These are phyloP conservation scores for Aquanectria penicillioides DNA, from an alignment of 2,329 filamentous ascomycete species.

Conservation along the genomic window DNA sequence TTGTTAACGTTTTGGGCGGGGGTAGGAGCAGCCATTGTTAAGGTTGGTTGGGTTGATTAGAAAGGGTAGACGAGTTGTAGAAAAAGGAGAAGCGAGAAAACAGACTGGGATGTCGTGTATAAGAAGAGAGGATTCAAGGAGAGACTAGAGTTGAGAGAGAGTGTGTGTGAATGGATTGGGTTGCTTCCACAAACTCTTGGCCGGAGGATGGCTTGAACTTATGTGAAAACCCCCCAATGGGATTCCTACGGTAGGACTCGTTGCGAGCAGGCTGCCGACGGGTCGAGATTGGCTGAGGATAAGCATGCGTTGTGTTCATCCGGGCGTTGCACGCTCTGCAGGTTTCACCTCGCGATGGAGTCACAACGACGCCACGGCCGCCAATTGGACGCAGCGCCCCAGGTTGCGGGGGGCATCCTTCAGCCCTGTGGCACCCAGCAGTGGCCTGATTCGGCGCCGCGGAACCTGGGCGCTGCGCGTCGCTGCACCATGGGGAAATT, in stretches of 20 bases:
- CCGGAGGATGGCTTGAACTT: slow-evolving; percentile 11
- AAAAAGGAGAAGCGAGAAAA: slow-evolving; percentile 13
- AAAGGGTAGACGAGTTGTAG: not conserved
- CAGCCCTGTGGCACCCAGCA: slow-evolving; percentile 35
- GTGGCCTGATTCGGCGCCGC: slow-evolving; percentile 33
- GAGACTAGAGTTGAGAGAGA: slow-evolving; percentile 7
- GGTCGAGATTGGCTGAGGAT: slow-evolving; percentile 1
- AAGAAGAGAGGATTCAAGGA: slow-evolving; percentile 19
- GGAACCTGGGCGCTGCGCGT: not conserved
- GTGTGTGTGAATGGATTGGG: not conserved
- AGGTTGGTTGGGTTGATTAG: not conserved
- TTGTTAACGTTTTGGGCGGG: slow-evolving; percentile 30
- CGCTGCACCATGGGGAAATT: not conserved
- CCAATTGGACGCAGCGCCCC: not conserved
- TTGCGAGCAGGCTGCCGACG: not conserved
- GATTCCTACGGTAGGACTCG: not conserved
- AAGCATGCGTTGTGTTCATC: slow-evolving; percentile 23
- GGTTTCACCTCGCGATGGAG: not conserved
- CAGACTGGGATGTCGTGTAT: slow-evolving; percentile 5
- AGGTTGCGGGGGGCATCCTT: slow-evolving; percentile 21
- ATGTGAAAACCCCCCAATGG: slow-evolving; percentile 8
- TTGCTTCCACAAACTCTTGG: not conserved
- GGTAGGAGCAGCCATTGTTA: slow-evolving; percentile 33
- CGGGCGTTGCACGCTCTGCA: not conserved
- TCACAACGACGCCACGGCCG: slow-evolving; percentile 1